Evolutionary conservation across 805 yeast genomes (phyloP).

Genomic region (Lachancea dasiensis): DNA sequence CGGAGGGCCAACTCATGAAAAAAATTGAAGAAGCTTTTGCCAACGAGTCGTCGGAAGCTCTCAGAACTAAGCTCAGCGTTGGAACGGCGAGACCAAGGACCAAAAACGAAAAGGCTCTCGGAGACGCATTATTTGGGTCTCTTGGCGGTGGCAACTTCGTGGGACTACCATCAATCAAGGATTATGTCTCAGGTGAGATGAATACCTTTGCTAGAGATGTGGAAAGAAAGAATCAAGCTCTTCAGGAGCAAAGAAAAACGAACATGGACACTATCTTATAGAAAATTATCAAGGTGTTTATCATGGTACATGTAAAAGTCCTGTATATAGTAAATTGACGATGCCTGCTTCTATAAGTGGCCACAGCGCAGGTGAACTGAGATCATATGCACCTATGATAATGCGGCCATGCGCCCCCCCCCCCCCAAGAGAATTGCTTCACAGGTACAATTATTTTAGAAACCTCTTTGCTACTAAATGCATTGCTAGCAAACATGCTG

Average conservation of each 20-base stretch:
- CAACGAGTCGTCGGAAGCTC: slow-evolving; percentile 20
- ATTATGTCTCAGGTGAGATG: slow-evolving; percentile 32
- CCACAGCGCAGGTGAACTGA: too few relatives aligned
- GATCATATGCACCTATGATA: too few relatives aligned
- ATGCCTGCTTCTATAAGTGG: too few relatives aligned
- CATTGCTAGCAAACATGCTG: too few relatives aligned
- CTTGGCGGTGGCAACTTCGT: slow-evolving; percentile 28
- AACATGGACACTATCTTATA: slow-evolving; percentile 16
- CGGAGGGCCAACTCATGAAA: slow-evolving; percentile 53
- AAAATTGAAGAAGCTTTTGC: slow-evolving; percentile 24
- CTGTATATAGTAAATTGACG: slow-evolving; percentile 7
- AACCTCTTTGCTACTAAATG: too few relatives aligned
- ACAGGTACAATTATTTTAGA: too few relatives aligned
- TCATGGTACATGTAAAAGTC: not conserved
- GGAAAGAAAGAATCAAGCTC: slow-evolving; percentile 14
- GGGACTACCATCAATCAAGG: slow-evolving; percentile 34
- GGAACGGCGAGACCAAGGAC: slow-evolving; percentile 18
- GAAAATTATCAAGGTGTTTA: slow-evolving; percentile 1
- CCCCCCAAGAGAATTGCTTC: too few relatives aligned
- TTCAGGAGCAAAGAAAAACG: slow-evolving; percentile 12
- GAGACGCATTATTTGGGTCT: slow-evolving; percentile 36
- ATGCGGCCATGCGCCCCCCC: too few relatives aligned
- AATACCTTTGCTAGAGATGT: slow-evolving; percentile 26
- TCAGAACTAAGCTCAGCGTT: slow-evolving; percentile 17
- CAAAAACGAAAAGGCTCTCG: slow-evolving; percentile 22